phyloP scores from a whole-genome alignment of 2,329 filamentous ascomycete genomes.

The Neofusicoccum umdonicola region DNA sequence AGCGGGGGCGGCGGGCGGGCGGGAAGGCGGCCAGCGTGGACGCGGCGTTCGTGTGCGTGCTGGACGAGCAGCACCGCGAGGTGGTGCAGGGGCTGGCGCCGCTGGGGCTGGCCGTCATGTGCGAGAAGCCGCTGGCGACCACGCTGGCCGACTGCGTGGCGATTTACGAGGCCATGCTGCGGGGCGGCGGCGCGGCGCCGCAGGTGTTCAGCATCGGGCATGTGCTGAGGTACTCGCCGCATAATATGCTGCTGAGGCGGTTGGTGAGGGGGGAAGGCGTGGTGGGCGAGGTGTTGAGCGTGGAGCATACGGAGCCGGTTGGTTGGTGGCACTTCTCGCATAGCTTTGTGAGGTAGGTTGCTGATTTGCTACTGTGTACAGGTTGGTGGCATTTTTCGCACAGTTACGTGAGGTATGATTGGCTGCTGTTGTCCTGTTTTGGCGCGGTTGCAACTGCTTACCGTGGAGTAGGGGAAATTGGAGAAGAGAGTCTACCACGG shows the following conservation, averaged over 20 bases:
- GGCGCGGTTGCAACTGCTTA: background rate
- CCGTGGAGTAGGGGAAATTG: slow-evolving; percentile 69
- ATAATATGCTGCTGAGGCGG: slow-evolving; percentile 81
- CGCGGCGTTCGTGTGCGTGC: slow-evolving; percentile 68
- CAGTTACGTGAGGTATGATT: slow-evolving; percentile 40
- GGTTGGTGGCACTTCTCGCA: slow-evolving; percentile 94
- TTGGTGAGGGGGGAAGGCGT: slow-evolving; percentile 71
- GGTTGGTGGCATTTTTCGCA: slow-evolving; percentile 94
- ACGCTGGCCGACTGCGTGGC: slow-evolving; percentile 73
- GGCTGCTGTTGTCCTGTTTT: background rate
- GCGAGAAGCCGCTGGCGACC: slow-evolving; percentile 90
- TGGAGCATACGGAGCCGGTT: slow-evolving; percentile 91
- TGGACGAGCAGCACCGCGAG: slow-evolving; percentile 85
- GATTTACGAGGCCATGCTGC: slow-evolving; percentile 62
- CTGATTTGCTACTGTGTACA: too few species aligned
- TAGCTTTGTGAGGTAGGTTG: slow-evolving; percentile 68
- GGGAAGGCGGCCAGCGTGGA: slow-evolving; percentile 41
- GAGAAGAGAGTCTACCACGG: slow-evolving; percentile 75
- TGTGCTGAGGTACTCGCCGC: slow-evolving; percentile 87
- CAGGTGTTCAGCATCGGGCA: slow-evolving; percentile 86
- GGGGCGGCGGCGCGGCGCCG: slow-evolving; percentile 24
- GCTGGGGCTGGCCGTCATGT: slow-evolving; percentile 76
- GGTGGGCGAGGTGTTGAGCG: slow-evolving; percentile 79
- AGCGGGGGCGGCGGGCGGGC: slow-evolving; percentile 59
- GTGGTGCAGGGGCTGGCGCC: slow-evolving; percentile 73